These are phyloP conservation scores for Orbilia javanica DNA, from an alignment of 2,329 filamentous ascomycete genomes.

Conservation along the genomic window DNA sequence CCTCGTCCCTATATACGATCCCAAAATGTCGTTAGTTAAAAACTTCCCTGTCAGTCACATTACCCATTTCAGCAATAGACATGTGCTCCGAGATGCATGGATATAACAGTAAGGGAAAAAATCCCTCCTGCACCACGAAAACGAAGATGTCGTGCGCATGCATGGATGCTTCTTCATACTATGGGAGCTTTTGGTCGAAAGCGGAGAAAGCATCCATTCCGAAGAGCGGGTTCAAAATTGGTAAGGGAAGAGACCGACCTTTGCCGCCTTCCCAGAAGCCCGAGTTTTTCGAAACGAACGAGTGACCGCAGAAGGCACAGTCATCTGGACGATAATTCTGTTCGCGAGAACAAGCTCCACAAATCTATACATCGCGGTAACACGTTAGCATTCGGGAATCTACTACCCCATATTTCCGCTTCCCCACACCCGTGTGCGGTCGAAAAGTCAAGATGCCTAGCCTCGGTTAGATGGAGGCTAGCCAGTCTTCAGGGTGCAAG, in stretches of 20 bases:
- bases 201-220: slow-evolving; percentile 19
- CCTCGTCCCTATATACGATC: slow-evolving; percentile 71
- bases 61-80: slow-evolving; percentile 32
- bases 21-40: slow-evolving; percentile 50
- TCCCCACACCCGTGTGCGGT: slow-evolving; percentile 49
- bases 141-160: slow-evolving; percentile 40
- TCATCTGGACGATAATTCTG: slow-evolving; percentile 82
- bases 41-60: slow-evolving; percentile 58
- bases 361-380: slow-evolving; percentile 51
- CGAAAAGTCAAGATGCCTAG: slow-evolving; percentile 51
- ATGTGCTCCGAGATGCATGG: slow-evolving; percentile 53
- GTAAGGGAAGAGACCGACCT: slow-evolving; percentile 38
- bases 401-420: slow-evolving; percentile 42
- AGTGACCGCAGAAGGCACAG: slow-evolving; percentile 79
- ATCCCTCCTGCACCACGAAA: slow-evolving; percentile 58
- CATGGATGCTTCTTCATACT: neutral
- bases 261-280: slow-evolving; percentile 92
- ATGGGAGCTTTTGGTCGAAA: slow-evolving; percentile 26
- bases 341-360: slow-evolving; percentile 81
- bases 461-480: slow-evolving; percentile 55
- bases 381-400: slow-evolving; percentile 36
- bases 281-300: slow-evolving; percentile 75
- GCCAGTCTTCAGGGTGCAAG: slow-evolving; percentile 18
- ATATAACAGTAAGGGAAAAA: slow-evolving; percentile 43
- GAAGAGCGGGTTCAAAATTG: neutral